phyloP scores from a whole-genome alignment of 805 yeast species.

The Starmerella gropengiesseri region DNA sequence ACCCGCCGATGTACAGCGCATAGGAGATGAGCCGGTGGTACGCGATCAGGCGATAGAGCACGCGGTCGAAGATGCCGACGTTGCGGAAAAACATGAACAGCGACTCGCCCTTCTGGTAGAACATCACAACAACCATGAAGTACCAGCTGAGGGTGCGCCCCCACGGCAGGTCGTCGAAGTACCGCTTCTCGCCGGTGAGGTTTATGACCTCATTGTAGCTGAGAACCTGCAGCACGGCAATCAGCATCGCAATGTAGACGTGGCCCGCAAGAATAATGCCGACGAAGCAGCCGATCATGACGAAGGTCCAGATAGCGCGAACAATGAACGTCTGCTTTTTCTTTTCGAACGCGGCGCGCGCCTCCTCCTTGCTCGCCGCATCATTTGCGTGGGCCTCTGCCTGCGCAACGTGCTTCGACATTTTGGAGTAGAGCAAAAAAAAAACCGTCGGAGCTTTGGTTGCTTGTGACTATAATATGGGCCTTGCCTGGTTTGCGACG shows the following conservation, averaged over 20 bases:
- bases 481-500: too few relatives aligned
- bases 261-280: slow-evolving; percentile 73
- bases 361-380: not conserved
- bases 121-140: slow-evolving; percentile 73
- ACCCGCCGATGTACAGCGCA: slow-evolving; percentile 73
- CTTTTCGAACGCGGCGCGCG: slow-evolving; percentile 34
- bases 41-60: slow-evolving; percentile 47
- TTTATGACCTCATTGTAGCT: slow-evolving; percentile 87
- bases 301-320: slow-evolving; percentile 85
- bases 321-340: slow-evolving; percentile 76
- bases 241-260: slow-evolving; percentile 60
- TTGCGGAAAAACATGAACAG: slow-evolving; percentile 56
- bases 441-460: too few relatives aligned
- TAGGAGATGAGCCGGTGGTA: slow-evolving; percentile 82
- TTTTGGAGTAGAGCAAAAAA: not conserved
- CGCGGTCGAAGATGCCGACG: slow-evolving; percentile 41
- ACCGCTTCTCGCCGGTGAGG: slow-evolving; percentile 71
- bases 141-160: slow-evolving; percentile 87
- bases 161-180: slow-evolving; percentile 71
- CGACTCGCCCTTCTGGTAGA: slow-evolving; percentile 79
- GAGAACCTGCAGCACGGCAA: slow-evolving; percentile 62
- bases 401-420: not conserved
- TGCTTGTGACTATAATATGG: too few relatives aligned
- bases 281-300: slow-evolving; percentile 72
- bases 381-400: not conserved